Evolutionary conservation across 768 basidiomycete genomes (phyloP).

Genomic region (Leccinum barrowsii): DNA sequence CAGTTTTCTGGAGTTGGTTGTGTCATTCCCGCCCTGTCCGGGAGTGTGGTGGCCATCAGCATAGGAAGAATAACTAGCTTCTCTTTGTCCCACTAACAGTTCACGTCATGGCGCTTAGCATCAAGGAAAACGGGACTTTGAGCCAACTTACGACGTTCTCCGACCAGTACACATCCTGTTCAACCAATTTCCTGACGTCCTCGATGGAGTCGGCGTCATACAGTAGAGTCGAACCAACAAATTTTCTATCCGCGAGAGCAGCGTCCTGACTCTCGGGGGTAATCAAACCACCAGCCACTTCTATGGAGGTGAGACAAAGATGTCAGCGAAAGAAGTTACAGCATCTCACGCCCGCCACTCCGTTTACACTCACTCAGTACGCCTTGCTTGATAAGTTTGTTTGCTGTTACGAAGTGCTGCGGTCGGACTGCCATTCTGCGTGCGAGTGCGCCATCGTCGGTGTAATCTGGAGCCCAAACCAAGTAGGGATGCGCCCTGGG

Average conservation of each 20-base stretch:
- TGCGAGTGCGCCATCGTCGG: conserved; percentile 52
- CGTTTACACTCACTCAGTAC: conserved; percentile 43
- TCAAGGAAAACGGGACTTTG: background rate
- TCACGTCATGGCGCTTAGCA: background rate
- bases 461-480: conserved; percentile 66
- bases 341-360: conserved; percentile 1
- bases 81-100: conserved; percentile 53
- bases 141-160: conserved; percentile 38
- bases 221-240: conserved; percentile 59
- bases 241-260: conserved; percentile 46
- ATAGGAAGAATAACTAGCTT: conserved; percentile 49
- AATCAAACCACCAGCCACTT: conserved; percentile 54
- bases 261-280: conserved; percentile 54
- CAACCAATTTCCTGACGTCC: conserved; percentile 36
- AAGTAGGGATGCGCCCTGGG: conserved; percentile 26
- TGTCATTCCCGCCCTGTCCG: conserved; percentile 21
- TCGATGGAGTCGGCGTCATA: conserved; percentile 53
- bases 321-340: conserved; percentile 5
- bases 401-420: conserved; percentile 47
- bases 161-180: conserved; percentile 43
- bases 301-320: conserved; percentile 20
- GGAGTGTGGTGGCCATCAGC: conserved; percentile 35
- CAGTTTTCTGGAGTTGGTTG: conserved; percentile 22
- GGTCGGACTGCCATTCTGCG: conserved; percentile 55
- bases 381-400: conserved; percentile 39